phyloP scores from a whole-genome alignment of 228 moss, liverwort and hornwort genomes.

The Sphagnum fallax region DNA sequence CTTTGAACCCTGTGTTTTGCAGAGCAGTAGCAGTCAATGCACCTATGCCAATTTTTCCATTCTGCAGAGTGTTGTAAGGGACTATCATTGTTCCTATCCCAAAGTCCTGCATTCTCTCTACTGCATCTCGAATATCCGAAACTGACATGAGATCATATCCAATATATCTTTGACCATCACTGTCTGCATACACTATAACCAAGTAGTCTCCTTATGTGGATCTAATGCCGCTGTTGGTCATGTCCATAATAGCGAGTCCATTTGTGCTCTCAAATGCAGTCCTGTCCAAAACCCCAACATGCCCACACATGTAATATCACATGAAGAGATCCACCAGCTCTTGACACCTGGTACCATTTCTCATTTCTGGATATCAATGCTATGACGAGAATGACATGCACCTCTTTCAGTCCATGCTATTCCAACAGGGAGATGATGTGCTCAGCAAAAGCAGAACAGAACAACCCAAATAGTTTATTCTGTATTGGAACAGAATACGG shows the following conservation, averaged over 20 bases:
- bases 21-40: no score
- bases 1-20: no score
- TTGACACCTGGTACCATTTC: no score
- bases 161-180: slow-evolving; percentile 7
- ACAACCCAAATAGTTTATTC: no score
- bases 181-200: slow-evolving; percentile 12
- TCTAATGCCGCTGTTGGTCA: slow-evolving; percentile 3
- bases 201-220: slow-evolving; percentile 12
- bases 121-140: slow-evolving; percentile 10
- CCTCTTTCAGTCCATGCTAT: neutral
- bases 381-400: neutral
- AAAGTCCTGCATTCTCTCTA: slow-evolving; percentile 1
- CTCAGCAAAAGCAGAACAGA: no score
- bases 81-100: slow-evolving; percentile 13
- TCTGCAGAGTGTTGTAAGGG: slow-evolving; percentile 9
- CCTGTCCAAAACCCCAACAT: neutral
- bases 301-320: neutral
- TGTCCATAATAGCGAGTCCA: slow-evolving; percentile 9
- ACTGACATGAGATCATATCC: slow-evolving; percentile 16
- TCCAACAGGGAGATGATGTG: no score
- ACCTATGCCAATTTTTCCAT: slow-evolving; percentile 15
- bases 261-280: slow-evolving; percentile 12
- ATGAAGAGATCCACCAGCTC: neutral
- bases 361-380: no score
- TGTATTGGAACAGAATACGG: no score